These are phyloP conservation scores for Beauveria sp. DNA, from an alignment of 2,329 filamentous ascomycete genomes.

Conservation along the genomic window DNA sequence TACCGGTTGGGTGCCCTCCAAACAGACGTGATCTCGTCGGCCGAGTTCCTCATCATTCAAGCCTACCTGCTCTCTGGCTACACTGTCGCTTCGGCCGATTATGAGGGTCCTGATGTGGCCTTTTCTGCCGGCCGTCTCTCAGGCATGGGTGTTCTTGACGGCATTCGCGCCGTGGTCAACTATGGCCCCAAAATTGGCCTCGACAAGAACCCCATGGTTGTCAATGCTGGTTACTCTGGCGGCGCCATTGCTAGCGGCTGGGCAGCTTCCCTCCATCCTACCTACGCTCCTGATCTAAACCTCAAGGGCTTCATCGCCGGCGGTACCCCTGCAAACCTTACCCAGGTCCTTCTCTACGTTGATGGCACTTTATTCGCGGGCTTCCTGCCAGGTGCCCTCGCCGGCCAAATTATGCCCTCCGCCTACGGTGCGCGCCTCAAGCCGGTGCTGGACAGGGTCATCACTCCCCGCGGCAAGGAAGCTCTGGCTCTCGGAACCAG, in stretches of 20 bases:
- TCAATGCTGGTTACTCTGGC: slow-evolving; percentile 8
- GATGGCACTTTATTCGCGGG: not conserved
- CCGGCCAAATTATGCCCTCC: slow-evolving; percentile 24
- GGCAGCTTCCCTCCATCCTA: slow-evolving; percentile 8
- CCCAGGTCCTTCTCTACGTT: not conserved
- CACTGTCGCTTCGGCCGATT: slow-evolving; percentile 7
- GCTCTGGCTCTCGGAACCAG: not conserved
- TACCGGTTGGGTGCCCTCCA: slow-evolving; percentile 6
- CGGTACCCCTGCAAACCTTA: slow-evolving; percentile 11
- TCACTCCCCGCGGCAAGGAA: not conserved
- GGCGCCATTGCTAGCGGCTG: slow-evolving; percentile 11
- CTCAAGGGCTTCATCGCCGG: slow-evolving; percentile 5
- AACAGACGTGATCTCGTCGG: slow-evolving; percentile 2
- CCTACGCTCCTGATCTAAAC: slow-evolving; percentile 3
- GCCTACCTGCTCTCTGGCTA: slow-evolving; percentile 10
- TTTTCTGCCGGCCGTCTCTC: not conserved
- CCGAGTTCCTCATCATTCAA: slow-evolving; percentile 10
- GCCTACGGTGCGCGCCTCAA: slow-evolving; percentile 6
- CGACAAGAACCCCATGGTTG: slow-evolving; percentile 5
- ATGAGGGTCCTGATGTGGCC: slow-evolving; percentile 10
- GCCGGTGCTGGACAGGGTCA: not conserved
- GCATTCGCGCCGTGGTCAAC: slow-evolving; percentile 9
- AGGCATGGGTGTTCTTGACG: slow-evolving; percentile 10
- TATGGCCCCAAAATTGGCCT: slow-evolving; percentile 1
- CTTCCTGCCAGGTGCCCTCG: slow-evolving; percentile 3